Evolutionary conservation across 1,284 basidiomycete species (phyloP).

Genomic region (Leccinum angustisporum): DNA sequence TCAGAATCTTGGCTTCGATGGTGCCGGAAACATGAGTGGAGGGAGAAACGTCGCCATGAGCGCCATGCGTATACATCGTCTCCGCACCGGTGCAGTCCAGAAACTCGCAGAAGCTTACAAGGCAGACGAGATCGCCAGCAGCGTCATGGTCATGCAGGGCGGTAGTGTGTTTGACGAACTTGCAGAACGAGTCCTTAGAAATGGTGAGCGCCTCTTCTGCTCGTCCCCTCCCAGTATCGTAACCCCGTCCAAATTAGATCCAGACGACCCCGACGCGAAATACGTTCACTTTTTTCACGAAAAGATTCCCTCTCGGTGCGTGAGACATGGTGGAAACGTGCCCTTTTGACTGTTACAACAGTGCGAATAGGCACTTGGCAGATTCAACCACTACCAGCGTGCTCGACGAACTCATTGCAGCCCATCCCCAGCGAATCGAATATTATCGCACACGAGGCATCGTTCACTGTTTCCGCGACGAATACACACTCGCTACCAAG

Average conservation of each 20-base stretch:
- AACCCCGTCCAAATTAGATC: conserved; percentile 46
- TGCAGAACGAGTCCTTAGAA: conserved; percentile 74
- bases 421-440: conserved; percentile 71
- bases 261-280: conserved; percentile 71
- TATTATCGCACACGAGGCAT: conserved; percentile 81
- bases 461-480: conserved; percentile 81
- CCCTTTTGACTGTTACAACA: conserved; percentile 22
- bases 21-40: conserved; percentile 44
- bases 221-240: neutral
- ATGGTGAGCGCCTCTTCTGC: conserved; percentile 42
- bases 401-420: conserved; percentile 71
- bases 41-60: conserved; percentile 80
- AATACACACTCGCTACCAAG: conserved; percentile 66
- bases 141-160: conserved; percentile 89
- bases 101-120: conserved; percentile 80
- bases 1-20: conserved; percentile 58
- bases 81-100: conserved; percentile 75
- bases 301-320: conserved; percentile 82
- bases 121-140: conserved; percentile 81
- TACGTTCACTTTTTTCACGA: conserved; percentile 90
- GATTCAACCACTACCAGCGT: conserved; percentile 73
- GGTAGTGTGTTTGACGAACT: conserved; percentile 85
- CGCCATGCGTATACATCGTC: conserved; percentile 71
- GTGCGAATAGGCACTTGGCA: conserved; percentile 63
- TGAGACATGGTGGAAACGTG: conserved; percentile 14